Evolutionary conservation across 257 asterid species (phyloP).

Genomic region (Forsythia viridissima): DNA sequence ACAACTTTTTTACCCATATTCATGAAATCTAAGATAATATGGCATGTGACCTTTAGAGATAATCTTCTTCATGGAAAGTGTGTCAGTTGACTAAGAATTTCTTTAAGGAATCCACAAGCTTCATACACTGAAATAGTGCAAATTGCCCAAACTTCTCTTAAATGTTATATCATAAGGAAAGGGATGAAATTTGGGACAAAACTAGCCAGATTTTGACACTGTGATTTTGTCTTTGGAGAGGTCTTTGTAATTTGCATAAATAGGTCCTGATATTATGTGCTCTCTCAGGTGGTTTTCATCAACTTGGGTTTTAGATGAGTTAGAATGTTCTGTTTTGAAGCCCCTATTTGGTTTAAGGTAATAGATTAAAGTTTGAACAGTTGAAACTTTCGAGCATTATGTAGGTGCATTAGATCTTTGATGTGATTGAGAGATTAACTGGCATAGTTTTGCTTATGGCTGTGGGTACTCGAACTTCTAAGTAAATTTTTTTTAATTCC

Average conservation of each 20-base stretch:
- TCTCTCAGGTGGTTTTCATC: neutral
- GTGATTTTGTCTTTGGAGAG: neutral
- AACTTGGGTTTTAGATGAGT: neutral
- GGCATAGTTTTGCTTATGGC: neutral
- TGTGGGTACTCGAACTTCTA: neutral
- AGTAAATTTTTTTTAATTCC: neutral
- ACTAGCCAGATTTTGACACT: neutral
- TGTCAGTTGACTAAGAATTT: neutral
- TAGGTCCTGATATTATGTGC: neutral
- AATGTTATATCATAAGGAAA: neutral
- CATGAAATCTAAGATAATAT: neutral
- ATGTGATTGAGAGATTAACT: neutral
- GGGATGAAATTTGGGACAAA: neutral
- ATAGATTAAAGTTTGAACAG: neutral
- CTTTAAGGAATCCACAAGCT: neutral
- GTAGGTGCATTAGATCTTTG: neutral
- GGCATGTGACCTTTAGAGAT: neutral
- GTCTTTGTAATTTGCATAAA: neutral
- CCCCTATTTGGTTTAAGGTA: neutral
- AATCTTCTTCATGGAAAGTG: neutral
- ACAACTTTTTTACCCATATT: no score
- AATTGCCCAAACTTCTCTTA: neutral
- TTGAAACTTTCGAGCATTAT: neutral
- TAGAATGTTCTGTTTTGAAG: neutral
- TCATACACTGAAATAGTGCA: neutral